phyloP scores from a whole-genome alignment of 73 alveolate genomes.

The Loxodes magnus region DNA sequence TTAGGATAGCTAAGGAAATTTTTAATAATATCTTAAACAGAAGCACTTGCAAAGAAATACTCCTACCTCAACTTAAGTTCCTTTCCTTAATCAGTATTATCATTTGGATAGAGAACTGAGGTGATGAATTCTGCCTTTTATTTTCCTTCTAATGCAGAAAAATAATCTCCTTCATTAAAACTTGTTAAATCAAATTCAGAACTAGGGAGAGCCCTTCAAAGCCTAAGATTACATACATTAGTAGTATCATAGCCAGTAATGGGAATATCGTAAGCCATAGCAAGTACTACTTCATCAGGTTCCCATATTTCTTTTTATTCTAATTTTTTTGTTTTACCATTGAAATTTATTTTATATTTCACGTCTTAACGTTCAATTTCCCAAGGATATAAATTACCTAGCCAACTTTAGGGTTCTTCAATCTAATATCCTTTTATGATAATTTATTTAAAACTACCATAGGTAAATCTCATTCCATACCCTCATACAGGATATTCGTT shows the following conservation, averaged over 20 bases:
- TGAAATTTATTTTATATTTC: slow-evolving; percentile 57
- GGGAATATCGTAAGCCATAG: slow-evolving; percentile 89
- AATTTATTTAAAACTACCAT: slow-evolving; percentile 86
- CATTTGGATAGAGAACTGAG: slow-evolving; percentile 58
- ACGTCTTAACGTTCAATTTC: slow-evolving; percentile 86
- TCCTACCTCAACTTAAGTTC: slow-evolving; percentile 85
- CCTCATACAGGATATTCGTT: slow-evolving; percentile 93
- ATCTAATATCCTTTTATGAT: slow-evolving; percentile 78
- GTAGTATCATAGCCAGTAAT: slow-evolving; percentile 86
- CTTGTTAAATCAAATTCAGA: slow-evolving; percentile 60
- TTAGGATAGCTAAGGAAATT: slow-evolving; percentile 20
- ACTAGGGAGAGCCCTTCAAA: slow-evolving; percentile 78
- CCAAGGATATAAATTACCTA: slow-evolving; percentile 87
- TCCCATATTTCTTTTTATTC: slow-evolving; percentile 69
- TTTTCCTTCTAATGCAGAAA: slow-evolving; percentile 53
- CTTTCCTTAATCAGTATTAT: slow-evolving; percentile 71
- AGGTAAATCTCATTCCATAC: slow-evolving; percentile 92
- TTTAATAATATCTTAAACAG: slow-evolving; percentile 31
- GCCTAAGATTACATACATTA: slow-evolving; percentile 70
- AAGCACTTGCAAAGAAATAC: slow-evolving; percentile 53
- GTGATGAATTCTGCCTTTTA: slow-evolving; percentile 38
- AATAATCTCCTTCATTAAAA: slow-evolving; percentile 69
- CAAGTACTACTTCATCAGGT: slow-evolving; percentile 75
- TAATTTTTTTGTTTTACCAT: slow-evolving; percentile 58
- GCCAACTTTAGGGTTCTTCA: slow-evolving; percentile 92